Percentiles rank a stretch among this genome's conserved stretches.
phyloP scores from a whole-genome alignment of 192 early-diverging fungal genomes.

The Coemansia sp. region DNA sequence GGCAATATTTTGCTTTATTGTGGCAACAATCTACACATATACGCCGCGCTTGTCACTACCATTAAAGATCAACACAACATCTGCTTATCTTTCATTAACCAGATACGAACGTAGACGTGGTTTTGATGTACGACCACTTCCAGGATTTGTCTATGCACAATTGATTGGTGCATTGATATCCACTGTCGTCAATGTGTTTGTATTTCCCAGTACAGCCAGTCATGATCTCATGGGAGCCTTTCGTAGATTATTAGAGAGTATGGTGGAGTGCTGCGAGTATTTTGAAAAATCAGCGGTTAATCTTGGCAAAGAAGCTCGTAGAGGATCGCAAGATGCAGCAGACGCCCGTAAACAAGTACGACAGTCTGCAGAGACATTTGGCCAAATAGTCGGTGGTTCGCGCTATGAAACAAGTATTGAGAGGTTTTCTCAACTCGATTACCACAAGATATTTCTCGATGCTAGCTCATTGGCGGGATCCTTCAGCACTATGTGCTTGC shows the following conservation, averaged over 20 bases:
- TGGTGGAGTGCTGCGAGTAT: constrained; percentile 35
- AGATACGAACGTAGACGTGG: constrained; percentile 4
- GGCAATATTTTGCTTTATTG: constrained; percentile 30
- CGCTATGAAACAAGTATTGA: constrained; percentile 41
- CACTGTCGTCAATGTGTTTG: constrained; percentile 39
- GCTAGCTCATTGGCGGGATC: constrained; percentile 21
- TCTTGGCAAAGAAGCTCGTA: constrained; percentile 16
- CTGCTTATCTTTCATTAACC: constrained; percentile 25
- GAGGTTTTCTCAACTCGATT: constrained; percentile 44
- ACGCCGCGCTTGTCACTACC: constrained; percentile 26
- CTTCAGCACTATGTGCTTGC: constrained; percentile 47
- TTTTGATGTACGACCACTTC: constrained; percentile 24
- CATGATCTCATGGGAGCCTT: constrained; percentile 25
- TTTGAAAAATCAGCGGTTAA: constrained; percentile 14
- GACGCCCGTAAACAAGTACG: constrained; percentile 8
- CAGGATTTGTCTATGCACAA: constrained; percentile 35
- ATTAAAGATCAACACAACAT: constrained; percentile 37
- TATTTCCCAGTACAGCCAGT: constrained; percentile 42
- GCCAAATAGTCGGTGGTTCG: constrained; percentile 37
- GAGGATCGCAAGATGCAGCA: constrained; percentile 6
- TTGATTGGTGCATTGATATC: constrained; percentile 35
- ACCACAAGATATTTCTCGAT: constrained; percentile 30
- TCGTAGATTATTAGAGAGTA: constrained; percentile 13
- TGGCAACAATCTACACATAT: constrained; percentile 24
- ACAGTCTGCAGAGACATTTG: constrained; percentile 15